Conservation (phyloP, 1,284 basidiomycete genomes). For the Trametes versicolor region DNA sequence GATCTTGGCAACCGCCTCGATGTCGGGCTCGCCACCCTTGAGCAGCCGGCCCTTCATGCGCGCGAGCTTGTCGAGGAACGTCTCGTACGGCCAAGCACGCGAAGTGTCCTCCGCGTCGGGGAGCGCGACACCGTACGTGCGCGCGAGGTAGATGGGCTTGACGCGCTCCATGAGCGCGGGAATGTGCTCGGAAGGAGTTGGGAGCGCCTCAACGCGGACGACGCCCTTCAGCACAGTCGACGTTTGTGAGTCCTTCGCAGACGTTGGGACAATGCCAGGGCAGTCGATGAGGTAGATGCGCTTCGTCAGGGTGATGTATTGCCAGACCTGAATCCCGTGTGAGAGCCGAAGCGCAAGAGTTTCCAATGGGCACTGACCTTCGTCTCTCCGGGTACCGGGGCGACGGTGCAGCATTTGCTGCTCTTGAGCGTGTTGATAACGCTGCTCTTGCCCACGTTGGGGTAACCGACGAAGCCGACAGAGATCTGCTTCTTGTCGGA, state of each 20-base stretch:
- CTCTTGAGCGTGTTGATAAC: constrained; percentile 99
- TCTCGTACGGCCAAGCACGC: constrained; percentile 76
- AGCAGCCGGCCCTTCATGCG: constrained; percentile 92
- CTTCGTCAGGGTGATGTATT: constrained; percentile 97
- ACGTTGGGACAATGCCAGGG: constrained; percentile 97
- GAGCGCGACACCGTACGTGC: constrained; percentile 86
- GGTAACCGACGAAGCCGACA: constrained; percentile 98
- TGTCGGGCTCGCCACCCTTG: constrained; percentile 95
- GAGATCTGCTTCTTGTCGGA: constrained; percentile 99
- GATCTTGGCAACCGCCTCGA: constrained; percentile 95
- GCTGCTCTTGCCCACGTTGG: constrained; percentile 97
- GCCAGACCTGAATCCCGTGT: constrained; percentile 75
- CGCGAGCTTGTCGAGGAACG: constrained; percentile 88
- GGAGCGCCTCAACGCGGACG: constrained; percentile 94
- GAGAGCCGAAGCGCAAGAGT: constrained; percentile 37
- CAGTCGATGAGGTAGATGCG: constrained; percentile 99
- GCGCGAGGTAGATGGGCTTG: constrained; percentile 91
- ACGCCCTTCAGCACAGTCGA: constrained; percentile 97
- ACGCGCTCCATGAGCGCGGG: constrained; percentile 89
- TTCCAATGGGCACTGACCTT: constrained; percentile 64
- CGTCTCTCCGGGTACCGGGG: constrained; percentile 98
- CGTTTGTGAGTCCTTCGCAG: constrained; percentile 91
- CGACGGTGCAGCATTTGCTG: constrained; percentile 97
- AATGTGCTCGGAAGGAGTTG: constrained; percentile 95
- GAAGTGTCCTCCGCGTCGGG: constrained; percentile 63